Evolutionary conservation across 176 grass and related monocot species (phyloP).

Genomic region (Triticum dicoccoides): DNA sequence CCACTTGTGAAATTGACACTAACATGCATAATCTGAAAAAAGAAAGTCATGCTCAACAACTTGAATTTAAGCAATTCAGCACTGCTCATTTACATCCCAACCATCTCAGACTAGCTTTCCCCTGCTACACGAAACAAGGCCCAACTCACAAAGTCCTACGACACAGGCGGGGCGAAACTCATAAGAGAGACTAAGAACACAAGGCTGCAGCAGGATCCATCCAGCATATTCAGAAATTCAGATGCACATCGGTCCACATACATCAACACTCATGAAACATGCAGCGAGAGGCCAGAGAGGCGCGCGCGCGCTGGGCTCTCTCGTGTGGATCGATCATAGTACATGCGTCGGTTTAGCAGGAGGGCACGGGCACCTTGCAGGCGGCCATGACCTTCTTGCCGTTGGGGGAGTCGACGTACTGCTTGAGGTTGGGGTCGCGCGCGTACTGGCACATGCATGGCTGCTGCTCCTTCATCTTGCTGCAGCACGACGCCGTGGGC

Average conservation of each 20-base stretch:
- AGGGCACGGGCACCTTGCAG: conserved; percentile 44
- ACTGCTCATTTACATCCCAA: too few species aligned
- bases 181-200: too few species aligned
- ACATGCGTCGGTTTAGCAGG: conserved; percentile 10
- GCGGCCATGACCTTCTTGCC: conserved; percentile 39
- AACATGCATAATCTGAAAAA: too few species aligned
- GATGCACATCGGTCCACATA: background rate
- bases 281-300: background rate
- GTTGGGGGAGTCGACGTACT: conserved; percentile 56
- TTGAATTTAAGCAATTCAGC: background rate
- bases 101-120: too few species aligned
- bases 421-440: conserved; percentile 56
- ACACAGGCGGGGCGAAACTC: too few species aligned
- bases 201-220: too few species aligned
- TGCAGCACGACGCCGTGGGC: conserved; percentile 54
- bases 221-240: background rate
- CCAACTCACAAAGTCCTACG: too few species aligned
- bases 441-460: conserved; percentile 81
- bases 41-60: too few species aligned
- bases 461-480: conserved; percentile 59
- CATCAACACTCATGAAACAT: background rate
- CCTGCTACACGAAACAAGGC: background rate
- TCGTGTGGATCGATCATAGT: background rate
- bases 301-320: background rate
- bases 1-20: too few species aligned